A percentile compares a stretch with the other conserved stretches of the same genome.
phyloP scores from a whole-genome alignment of 2,329 filamentous ascomycete genomes.

The Thyridium curvatum region DNA sequence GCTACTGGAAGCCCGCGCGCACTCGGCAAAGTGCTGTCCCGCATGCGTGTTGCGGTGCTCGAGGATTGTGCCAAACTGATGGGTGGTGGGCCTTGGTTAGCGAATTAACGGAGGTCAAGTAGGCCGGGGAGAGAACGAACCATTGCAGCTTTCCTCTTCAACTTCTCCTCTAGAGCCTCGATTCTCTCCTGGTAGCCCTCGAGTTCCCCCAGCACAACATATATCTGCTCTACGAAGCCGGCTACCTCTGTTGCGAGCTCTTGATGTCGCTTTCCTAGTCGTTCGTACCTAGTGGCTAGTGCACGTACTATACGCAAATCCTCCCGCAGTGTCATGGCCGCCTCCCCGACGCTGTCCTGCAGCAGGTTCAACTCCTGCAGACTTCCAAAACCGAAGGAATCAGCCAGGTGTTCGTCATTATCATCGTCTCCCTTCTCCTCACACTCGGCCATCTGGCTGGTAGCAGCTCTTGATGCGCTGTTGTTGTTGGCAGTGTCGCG shows the following conservation, averaged over 20 bases:
- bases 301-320: conserved; percentile 10
- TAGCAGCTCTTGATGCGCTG: too few species aligned
- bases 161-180: conserved; percentile 5
- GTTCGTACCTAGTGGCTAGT: conserved; percentile 10
- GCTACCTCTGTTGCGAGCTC: conserved; percentile 5
- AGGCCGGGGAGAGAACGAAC: conserved; percentile 6
- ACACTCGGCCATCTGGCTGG: too few species aligned
- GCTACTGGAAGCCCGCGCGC: conserved; percentile 9
- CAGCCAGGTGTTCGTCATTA: neutral
- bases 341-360: conserved; percentile 8
- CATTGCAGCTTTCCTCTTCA: conserved; percentile 10
- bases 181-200: conserved; percentile 9
- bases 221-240: conserved; percentile 8
- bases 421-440: too few species aligned
- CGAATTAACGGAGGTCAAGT: too few species aligned
- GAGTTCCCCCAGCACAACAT: conserved; percentile 8
- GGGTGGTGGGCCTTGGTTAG: too few species aligned
- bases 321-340: conserved; percentile 11
- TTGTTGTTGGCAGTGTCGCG: too few species aligned
- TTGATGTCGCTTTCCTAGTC: conserved; percentile 5
- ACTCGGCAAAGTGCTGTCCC: conserved; percentile 13
- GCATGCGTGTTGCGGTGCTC: conserved; percentile 15
- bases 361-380: conserved; percentile 9
- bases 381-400: conserved; percentile 12
- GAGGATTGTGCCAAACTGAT: conserved; percentile 14